Conservation (phyloP, 495 filamentous ascomycete species). For the Aspergillus indologenus region DNA sequence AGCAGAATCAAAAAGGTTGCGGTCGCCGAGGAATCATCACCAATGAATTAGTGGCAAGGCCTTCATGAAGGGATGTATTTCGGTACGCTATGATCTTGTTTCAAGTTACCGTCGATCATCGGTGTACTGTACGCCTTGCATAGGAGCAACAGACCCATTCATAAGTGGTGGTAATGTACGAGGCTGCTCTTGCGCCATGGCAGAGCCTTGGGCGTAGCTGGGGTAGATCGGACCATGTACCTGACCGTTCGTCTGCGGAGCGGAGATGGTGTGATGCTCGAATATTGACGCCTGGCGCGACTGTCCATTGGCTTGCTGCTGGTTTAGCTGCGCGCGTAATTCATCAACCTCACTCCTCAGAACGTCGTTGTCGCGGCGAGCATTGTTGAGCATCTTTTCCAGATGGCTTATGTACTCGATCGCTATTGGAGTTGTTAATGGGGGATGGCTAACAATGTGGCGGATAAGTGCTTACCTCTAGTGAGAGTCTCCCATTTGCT, state of each 20-base stretch:
- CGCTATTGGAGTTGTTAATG: conserved; percentile 19
- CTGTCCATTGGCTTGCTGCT: conserved; percentile 51
- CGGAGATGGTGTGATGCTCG: conserved; percentile 38
- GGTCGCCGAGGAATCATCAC: background rate
- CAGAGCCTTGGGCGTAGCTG: conserved; percentile 32
- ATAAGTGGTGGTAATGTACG: conserved; percentile 51
- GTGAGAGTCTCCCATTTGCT: conserved; percentile 99
- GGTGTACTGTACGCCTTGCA: conserved; percentile 58
- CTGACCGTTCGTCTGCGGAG: conserved; percentile 38
- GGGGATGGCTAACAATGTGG: background rate
- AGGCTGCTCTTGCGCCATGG: conserved; percentile 42
- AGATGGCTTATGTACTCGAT: conserved; percentile 44
- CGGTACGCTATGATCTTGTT: background rate
- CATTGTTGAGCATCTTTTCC: conserved; percentile 32
- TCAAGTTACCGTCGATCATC: conserved; percentile 43
- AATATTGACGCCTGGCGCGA: conserved; percentile 38
- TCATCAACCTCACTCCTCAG: conserved; percentile 52
- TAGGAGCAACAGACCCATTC: conserved; percentile 49
- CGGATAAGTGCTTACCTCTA: conserved; percentile 61
- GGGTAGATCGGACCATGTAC: conserved; percentile 32
- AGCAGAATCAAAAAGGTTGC: background rate
- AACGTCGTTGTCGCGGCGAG: conserved; percentile 46
- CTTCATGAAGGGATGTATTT: background rate
- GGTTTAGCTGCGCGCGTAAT: conserved; percentile 44
- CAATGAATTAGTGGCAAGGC: conserved; percentile 1